Base-by-base conservation (phyloP, 768 basidiomycete species). In the Lyophyllum atratum region DNA sequence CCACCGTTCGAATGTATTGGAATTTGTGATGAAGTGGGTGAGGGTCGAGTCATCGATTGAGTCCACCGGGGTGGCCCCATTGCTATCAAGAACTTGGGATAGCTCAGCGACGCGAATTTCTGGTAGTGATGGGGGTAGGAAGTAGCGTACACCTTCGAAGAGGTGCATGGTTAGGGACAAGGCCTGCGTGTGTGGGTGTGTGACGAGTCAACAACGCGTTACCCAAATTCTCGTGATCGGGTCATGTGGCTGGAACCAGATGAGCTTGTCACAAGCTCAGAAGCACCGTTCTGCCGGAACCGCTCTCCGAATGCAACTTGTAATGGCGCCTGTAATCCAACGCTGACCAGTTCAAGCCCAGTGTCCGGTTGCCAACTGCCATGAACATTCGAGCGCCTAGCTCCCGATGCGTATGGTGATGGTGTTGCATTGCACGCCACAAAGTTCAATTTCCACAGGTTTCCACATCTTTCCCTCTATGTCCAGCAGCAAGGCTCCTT, bases 1-100 rank as follows among this genome's bases (percentile, higher is more conserved):
- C 64, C 80, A 83, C 21, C 86, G 84, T 33, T 84, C 80, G 52
- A 86, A 83, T 60, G 77, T 72, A 56, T 76, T 59, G 39, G 88
- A 70, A 68, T 86, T 76, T 47, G 85, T 75, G 63, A 92, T 75
- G 40, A 88, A 72, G 65, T 84, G 82, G 3, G 84, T 85, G 49
- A 76, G 62, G 17, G 60, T 50, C 17, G 77, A 66, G 58, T 79
- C 67, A 12, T 73, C 22, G 40, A 81, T 55, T 2, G 66, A 49
- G 1, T 66, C 62, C 1, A 72, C 73, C 14, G 61, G 55, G 8
- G 49, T 65, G 0, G 77, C 89, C 12, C 86, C 87, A 56, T 87
- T 83, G 37, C 66, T 65, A 53, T 80, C 72, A 12, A 91, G 78
- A 5, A 82, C 67, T 19, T 76, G 70, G 0, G 74, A 61, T 3